These are phyloP conservation scores for Chalciporus pseudorubinellus DNA, from an alignment of 768 basidiomycete species.

Conservation along the genomic window DNA sequence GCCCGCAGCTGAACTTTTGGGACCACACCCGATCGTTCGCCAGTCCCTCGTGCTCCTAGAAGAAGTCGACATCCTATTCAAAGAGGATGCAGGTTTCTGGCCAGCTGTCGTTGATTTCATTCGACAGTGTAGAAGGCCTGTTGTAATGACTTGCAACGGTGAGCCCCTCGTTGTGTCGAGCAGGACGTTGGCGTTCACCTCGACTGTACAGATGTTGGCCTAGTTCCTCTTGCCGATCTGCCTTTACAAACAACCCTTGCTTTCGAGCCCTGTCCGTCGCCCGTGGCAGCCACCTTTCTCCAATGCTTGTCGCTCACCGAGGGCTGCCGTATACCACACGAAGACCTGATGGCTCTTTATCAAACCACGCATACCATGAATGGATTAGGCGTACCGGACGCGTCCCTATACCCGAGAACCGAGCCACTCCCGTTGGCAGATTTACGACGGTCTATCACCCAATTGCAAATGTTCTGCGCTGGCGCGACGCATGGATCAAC, in stretches of 20 bases:
- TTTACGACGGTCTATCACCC: constrained; percentile 61
- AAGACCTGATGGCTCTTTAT: constrained; percentile 47
- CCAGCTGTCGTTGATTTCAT: constrained; percentile 78
- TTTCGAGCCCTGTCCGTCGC: constrained; percentile 58
- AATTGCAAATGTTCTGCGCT: constrained; percentile 55
- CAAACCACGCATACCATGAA: constrained; percentile 29
- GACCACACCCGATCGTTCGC: constrained; percentile 39
- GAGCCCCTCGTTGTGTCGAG: constrained; percentile 17
- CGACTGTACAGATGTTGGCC: constrained; percentile 53
- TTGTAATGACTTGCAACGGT: constrained; percentile 97
- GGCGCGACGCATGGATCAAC: constrained; percentile 32
- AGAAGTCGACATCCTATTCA: constrained; percentile 92
- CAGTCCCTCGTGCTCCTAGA: constrained; percentile 92
- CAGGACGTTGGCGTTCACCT: constrained; percentile 6
- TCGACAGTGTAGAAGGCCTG: constrained; percentile 78
- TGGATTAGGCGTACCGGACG: constrained; percentile 33
- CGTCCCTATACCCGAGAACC: constrained; percentile 33
- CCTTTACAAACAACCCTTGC: constrained; percentile 70
- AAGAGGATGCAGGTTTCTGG: constrained; percentile 87
- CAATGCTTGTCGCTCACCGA: constrained; percentile 58
- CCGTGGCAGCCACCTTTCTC: constrained; percentile 65
- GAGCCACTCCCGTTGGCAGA: constrained; percentile 42
- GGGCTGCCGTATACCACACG: constrained; percentile 45
- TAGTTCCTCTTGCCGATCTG: constrained; percentile 70
- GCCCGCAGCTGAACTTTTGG: constrained; percentile 10